These are phyloP conservation scores for Guillardia theta DNA, from an alignment of 78 protist species.

Conservation along the genomic window DNA sequence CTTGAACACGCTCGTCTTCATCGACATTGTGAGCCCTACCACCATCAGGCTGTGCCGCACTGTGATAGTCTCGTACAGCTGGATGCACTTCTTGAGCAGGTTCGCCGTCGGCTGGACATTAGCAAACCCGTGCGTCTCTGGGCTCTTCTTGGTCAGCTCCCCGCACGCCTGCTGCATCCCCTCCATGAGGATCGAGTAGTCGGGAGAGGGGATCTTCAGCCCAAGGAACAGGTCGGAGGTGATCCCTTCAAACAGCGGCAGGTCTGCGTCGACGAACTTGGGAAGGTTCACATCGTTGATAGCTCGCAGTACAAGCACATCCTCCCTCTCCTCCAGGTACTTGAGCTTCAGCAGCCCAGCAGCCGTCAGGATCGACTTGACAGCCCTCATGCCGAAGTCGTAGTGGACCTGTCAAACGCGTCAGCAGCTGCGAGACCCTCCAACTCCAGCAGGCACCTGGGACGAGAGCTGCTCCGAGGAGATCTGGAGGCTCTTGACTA, in stretches of 20 bases:
- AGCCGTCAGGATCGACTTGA: constrained; percentile 59
- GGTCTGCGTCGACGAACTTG: constrained; percentile 69
- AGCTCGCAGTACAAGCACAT: constrained; percentile 61
- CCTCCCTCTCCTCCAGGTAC: constrained; percentile 54
- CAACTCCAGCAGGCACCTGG: constrained; percentile 45
- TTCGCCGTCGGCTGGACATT: constrained; percentile 31
- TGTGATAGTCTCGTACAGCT: constrained; percentile 66
- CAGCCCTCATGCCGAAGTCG: constrained; percentile 73
- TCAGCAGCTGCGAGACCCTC: neutral
- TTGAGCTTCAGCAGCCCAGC: constrained; percentile 56
- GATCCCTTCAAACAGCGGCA: constrained; percentile 81
- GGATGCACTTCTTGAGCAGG: constrained; percentile 56
- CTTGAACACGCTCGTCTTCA: constrained; percentile 76
- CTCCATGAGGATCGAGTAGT: constrained; percentile 36
- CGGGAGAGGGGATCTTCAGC: constrained; percentile 31
- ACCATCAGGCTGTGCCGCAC: constrained; percentile 73
- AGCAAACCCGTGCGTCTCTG: neutral
- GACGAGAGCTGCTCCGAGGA: constrained; percentile 55
- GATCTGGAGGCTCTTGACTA: constrained; percentile 57
- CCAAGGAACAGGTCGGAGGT: constrained; percentile 71
- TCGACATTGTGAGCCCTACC: constrained; percentile 78
- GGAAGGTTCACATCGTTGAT: constrained; percentile 76
- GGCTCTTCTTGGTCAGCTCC: neutral
- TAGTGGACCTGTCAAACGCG: constrained; percentile 67
- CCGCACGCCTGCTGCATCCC: constrained; percentile 26